phyloP scores from a whole-genome alignment of 2,329 filamentous ascomycete species.

The Epichloe uncinata region DNA sequence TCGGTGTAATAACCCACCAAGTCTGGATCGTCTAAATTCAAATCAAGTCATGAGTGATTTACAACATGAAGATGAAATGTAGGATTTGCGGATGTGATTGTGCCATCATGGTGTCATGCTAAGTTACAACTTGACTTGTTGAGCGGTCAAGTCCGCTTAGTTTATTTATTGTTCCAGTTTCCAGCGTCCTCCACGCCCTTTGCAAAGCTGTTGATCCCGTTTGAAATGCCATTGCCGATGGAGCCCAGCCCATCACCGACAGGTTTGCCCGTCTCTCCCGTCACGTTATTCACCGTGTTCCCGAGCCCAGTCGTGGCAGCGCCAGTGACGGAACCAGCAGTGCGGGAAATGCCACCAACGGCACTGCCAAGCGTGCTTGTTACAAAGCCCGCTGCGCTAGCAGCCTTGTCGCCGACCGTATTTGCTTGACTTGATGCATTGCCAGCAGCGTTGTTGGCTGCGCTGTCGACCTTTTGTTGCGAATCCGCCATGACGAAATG shows the following conservation, averaged over 20 bases:
- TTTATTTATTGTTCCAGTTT: slow-evolving; percentile 34
- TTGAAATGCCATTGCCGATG: slow-evolving; percentile 39
- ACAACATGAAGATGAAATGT: too few relatives aligned
- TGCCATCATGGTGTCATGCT: neutral
- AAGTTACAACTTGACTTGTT: neutral
- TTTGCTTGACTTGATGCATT: slow-evolving; percentile 11
- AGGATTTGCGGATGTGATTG: neutral
- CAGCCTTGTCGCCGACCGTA: slow-evolving; percentile 16
- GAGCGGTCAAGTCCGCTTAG: neutral
- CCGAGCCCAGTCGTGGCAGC: slow-evolving; percentile 44
- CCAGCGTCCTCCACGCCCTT: slow-evolving; percentile 45
- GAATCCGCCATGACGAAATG: slow-evolving; percentile 5
- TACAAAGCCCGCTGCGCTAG: slow-evolving; percentile 24
- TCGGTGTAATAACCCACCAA: neutral
- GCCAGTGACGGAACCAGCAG: slow-evolving; percentile 29
- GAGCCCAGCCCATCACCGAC: slow-evolving; percentile 42
- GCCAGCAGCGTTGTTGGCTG: slow-evolving; percentile 2
- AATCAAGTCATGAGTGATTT: neutral
- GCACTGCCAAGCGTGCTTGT: slow-evolving; percentile 28
- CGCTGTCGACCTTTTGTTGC: slow-evolving; percentile 1
- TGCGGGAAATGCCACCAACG: slow-evolving; percentile 26
- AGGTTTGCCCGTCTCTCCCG: slow-evolving; percentile 39
- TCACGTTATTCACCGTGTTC: slow-evolving; percentile 39
- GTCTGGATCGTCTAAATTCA: neutral
- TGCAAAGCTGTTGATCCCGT: slow-evolving; percentile 33